Conservation (phyloP, 23 red algal genomes). For the Cyanidiococcus yangmingshanensis region DNA sequence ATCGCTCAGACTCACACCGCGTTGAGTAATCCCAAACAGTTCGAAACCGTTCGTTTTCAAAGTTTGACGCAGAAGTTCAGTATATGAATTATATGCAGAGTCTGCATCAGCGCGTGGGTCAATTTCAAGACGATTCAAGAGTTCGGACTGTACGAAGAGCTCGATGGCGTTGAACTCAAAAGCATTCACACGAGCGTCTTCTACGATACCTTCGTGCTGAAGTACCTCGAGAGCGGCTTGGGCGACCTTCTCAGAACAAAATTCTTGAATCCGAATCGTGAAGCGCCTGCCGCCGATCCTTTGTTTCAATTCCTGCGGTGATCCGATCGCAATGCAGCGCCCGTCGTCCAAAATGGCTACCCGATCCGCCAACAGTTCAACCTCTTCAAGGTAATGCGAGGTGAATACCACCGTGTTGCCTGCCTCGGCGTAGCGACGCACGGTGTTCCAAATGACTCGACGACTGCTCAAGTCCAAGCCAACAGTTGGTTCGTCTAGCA, state of each 20-base stretch:
- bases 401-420: conserved; percentile 68
- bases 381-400: conserved; percentile 95
- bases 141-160: conserved; percentile 35
- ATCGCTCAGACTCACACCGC: conserved; percentile 70
- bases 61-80: conserved; percentile 20
- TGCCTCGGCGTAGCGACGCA: conserved; percentile 33
- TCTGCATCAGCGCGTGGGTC: conserved; percentile 22
- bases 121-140: neutral
- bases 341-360: conserved; percentile 89
- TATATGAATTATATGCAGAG: conserved; percentile 30
- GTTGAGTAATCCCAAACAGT: conserved; percentile 74
- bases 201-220: conserved; percentile 28
- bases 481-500: conserved; percentile 91
- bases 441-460: conserved; percentile 56
- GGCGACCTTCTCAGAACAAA: conserved; percentile 39
- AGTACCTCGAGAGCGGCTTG: conserved; percentile 37
- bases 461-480: conserved; percentile 68
- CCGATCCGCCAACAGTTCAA: conserved; percentile 64
- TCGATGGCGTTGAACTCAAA: conserved; percentile 59
- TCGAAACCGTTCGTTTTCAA: conserved; percentile 39
- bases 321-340: conserved; percentile 48
- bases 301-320: conserved; percentile 51
- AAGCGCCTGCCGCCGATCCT: conserved; percentile 69
- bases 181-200: conserved; percentile 52
- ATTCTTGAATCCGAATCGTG: conserved; percentile 80